A percentile compares a stretch with the other conserved stretches of the same genome.
These are phyloP conservation scores for Aspergillus pseudoglaucus DNA, from an alignment of 2,329 filamentous ascomycete genomes.

Conservation along the genomic window DNA sequence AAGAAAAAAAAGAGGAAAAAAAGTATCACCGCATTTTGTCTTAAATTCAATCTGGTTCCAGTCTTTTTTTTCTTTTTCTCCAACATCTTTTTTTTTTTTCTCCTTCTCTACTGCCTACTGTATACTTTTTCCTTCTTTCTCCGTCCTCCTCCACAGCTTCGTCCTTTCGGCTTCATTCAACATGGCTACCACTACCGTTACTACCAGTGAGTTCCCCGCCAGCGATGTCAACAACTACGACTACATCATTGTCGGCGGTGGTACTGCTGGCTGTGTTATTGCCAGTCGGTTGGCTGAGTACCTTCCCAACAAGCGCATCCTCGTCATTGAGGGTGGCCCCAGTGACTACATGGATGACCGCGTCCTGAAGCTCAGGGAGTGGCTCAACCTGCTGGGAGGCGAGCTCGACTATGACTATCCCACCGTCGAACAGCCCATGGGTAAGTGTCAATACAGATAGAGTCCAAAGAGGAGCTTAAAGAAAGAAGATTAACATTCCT, in stretches of 20 bases:
- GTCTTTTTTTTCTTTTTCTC: constrained; percentile 5
- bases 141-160: neutral
- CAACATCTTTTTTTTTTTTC: constrained; percentile 5
- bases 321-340: constrained; percentile 82
- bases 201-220: constrained; percentile 58
- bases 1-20: constrained; percentile 1
- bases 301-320: constrained; percentile 70
- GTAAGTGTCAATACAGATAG: constrained; percentile 31
- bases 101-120: constrained; percentile 4
- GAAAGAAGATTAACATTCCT: constrained; percentile 4
- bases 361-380: constrained; percentile 79
- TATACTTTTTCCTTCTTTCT: constrained; percentile 1
- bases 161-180: constrained; percentile 20
- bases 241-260: constrained; percentile 79
- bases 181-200: constrained; percentile 45
- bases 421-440: constrained; percentile 81
- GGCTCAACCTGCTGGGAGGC: constrained; percentile 76
- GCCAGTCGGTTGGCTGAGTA: constrained; percentile 75
- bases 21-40: constrained; percentile 6
- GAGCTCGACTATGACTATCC: constrained; percentile 88
- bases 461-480: neutral
- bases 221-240: constrained; percentile 64
- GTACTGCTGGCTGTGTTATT: constrained; percentile 79
- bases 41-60: constrained; percentile 2
- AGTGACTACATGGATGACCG: constrained; percentile 85